Evolutionary conservation across 306 rosid genomes (phyloP).

Genomic region (Psophocarpus tetragonolobus): DNA sequence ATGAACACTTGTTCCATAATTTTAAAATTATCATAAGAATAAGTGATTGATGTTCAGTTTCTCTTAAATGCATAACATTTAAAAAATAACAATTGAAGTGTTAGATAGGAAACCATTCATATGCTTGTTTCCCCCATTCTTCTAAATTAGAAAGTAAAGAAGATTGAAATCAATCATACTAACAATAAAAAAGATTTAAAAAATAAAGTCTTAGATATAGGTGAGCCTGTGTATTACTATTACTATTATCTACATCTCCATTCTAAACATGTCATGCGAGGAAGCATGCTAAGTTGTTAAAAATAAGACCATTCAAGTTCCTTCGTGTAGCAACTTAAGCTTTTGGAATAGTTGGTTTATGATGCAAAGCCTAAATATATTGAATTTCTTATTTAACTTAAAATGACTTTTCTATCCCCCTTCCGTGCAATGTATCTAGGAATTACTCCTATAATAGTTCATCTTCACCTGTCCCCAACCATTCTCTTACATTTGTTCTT

Average conservation of each 20-base stretch:
- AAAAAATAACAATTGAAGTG: not conserved
- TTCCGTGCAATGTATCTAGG: not conserved
- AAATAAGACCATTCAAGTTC: not conserved
- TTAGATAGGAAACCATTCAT: constrained; percentile 10
- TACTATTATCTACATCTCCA: not conserved
- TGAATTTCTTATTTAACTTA: constrained; percentile 3
- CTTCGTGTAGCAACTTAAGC: not conserved
- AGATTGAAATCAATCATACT: not conserved
- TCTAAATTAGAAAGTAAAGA: not conserved
- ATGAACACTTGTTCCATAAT: not conserved
- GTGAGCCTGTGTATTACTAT: constrained; percentile 6
- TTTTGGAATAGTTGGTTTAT: constrained; percentile 16
- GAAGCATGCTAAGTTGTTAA: not conserved
- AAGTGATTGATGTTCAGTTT: not conserved
- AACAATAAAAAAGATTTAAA: too few species aligned
- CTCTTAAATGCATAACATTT: constrained; percentile 5
- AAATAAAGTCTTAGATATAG: too few species aligned
- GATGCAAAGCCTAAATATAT: not conserved
- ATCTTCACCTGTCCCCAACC: constrained; percentile 1
- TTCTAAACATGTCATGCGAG: not conserved
- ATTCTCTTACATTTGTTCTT: constrained; percentile 19
- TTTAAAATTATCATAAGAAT: constrained; percentile 2
- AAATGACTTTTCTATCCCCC: constrained; percentile 1
- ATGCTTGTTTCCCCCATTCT: not conserved
- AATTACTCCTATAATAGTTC: not conserved